Conservation (phyloP, 2,329 filamentous ascomycete species). For the Colletotrichum falcatum region DNA sequence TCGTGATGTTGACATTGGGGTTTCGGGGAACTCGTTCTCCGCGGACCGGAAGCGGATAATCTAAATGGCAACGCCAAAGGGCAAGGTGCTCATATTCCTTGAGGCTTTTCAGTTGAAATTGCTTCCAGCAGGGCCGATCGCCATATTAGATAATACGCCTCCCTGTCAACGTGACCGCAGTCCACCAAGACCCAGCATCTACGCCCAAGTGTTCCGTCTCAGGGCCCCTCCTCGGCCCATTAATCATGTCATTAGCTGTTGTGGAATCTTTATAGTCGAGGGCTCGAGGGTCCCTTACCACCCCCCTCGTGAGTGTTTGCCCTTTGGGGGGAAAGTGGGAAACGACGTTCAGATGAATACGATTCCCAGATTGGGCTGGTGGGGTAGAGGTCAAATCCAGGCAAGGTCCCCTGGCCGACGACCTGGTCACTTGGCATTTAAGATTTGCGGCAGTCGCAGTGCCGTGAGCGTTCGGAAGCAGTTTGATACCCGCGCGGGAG, state of each 20-base stretch:
- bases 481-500: constrained; percentile 12
- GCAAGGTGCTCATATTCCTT: neutral
- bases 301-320: neutral
- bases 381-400: neutral
- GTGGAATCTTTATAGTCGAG: neutral
- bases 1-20: neutral
- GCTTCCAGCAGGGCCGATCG: neutral
- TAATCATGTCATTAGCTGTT: neutral
- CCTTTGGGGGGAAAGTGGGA: neutral
- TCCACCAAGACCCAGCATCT: neutral
- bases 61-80: neutral
- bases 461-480: constrained; percentile 16
- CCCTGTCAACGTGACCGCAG: neutral
- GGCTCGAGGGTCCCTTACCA: neutral
- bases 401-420: neutral
- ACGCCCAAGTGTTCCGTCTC: neutral
- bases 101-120: neutral
- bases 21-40: neutral
- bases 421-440: neutral
- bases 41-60: neutral
- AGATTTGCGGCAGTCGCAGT: constrained; percentile 11
- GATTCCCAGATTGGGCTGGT: neutral
- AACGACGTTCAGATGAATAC: neutral
- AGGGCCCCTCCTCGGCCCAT: no score
- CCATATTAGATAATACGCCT: neutral